Conservation (phyloP, 345 rosid species). For the Citrus mangshanensis region DNA sequence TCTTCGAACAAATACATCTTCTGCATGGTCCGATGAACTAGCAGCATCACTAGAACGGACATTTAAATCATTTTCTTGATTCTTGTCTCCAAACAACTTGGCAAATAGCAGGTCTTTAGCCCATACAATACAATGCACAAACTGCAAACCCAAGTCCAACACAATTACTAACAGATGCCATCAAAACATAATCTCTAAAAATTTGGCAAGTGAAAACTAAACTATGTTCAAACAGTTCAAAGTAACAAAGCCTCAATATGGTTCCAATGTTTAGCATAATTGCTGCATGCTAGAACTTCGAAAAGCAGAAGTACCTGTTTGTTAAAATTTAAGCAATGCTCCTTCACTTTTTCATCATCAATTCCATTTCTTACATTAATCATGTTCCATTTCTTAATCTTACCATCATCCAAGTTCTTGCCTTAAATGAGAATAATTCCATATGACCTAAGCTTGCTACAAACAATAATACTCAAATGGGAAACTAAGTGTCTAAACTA, state of each 20-base stretch:
- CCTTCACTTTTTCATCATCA: background rate
- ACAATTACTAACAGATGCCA: background rate
- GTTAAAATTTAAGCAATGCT: background rate
- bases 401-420: background rate
- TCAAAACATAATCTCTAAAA: background rate
- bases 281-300: background rate
- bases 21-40: conserved; percentile 59
- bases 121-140: conserved; percentile 99
- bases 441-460: background rate
- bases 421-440: background rate
- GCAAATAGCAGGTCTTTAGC: conserved; percentile 97
- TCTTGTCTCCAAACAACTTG: conserved; percentile 93
- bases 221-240: background rate
- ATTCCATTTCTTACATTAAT: background rate
- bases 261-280: background rate
- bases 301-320: background rate
- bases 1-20: conserved; percentile 68
- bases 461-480: background rate
- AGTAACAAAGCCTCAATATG: background rate
- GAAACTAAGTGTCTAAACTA: no score
- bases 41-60: conserved; percentile 72
- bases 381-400: background rate
- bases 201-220: background rate
- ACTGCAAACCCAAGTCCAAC: conserved; percentile 44
- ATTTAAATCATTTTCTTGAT: conserved; percentile 93